These are phyloP conservation scores for Microcyclospora tardicrescens DNA, from an alignment of 2,329 filamentous ascomycete species.

Conservation along the genomic window DNA sequence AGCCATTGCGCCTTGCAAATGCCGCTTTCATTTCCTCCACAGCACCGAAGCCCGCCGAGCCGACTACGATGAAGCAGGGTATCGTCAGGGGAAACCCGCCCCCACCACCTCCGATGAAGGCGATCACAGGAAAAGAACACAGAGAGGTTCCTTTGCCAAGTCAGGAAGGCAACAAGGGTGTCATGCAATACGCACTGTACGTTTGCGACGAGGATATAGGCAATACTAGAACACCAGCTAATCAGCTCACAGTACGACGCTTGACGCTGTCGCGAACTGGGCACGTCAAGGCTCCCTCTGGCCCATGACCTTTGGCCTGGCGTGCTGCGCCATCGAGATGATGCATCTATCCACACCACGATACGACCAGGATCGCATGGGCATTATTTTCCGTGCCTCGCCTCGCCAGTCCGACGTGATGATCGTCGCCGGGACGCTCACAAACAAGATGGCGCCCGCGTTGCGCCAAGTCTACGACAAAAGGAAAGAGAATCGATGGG, in stretches of 20 bases:
- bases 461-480: slow-evolving; percentile 83
- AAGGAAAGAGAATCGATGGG: slow-evolving; percentile 84
- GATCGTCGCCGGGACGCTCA: slow-evolving; percentile 87
- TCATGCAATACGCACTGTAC: slow-evolving; percentile 76
- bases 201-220: slow-evolving; percentile 24
- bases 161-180: slow-evolving; percentile 67
- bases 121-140: slow-evolving; percentile 39
- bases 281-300: slow-evolving; percentile 71
- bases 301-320: slow-evolving; percentile 80
- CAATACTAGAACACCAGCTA: neutral
- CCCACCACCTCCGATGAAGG: slow-evolving; percentile 39
- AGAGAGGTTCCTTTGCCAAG: slow-evolving; percentile 62
- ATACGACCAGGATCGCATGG: slow-evolving; percentile 78
- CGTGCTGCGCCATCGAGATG: slow-evolving; percentile 85
- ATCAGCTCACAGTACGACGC: slow-evolving; percentile 46
- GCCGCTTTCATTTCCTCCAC: slow-evolving; percentile 54
- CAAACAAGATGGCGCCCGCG: slow-evolving; percentile 89
- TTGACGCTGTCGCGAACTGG: slow-evolving; percentile 75
- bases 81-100: slow-evolving; percentile 42
- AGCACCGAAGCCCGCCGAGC: slow-evolving; percentile 49
- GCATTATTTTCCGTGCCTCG: slow-evolving; percentile 82
- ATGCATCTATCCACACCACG: slow-evolving; percentile 81
- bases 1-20: slow-evolving; percentile 46
- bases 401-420: slow-evolving; percentile 83
- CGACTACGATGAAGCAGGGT: slow-evolving; percentile 38